Conservation (phyloP, 176 grass and related monocot genomes). For the Dendrocalamus sinicus region DNA sequence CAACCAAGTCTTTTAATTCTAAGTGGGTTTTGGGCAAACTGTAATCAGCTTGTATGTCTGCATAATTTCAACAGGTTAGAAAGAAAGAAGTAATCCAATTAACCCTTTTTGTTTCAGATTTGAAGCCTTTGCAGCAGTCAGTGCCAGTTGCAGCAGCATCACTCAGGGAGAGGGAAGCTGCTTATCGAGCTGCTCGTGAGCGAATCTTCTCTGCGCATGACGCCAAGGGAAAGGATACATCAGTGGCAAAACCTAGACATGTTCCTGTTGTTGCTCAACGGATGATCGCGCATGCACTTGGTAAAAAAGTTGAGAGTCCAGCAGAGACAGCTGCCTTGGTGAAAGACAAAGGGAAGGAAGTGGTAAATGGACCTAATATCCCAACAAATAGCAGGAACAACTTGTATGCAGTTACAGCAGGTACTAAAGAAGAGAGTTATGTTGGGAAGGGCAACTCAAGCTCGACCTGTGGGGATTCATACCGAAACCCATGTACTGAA, state of each 20-base stretch:
- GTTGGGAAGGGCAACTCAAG: slow-evolving; percentile 13
- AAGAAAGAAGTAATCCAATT: not conserved
- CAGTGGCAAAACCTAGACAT: slow-evolving; percentile 51
- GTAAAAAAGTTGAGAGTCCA: slow-evolving; percentile 59
- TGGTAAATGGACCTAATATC: slow-evolving; percentile 15
- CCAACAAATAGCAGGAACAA: slow-evolving; percentile 4
- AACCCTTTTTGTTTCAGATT: slow-evolving; percentile 31
- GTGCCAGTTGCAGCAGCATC: slow-evolving; percentile 38
- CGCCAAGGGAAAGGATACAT: slow-evolving; percentile 40
- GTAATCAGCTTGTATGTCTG: not conserved
- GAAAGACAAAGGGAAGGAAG: slow-evolving; percentile 45
- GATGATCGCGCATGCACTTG: slow-evolving; percentile 96
- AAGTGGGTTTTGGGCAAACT: not conserved
- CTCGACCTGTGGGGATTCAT: slow-evolving; percentile 4
- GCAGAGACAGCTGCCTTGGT: slow-evolving; percentile 24
- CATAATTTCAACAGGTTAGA: not conserved
- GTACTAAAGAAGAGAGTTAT: slow-evolving; percentile 29
- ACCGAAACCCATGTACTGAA: not conserved
- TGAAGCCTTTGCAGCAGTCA: slow-evolving; percentile 43
- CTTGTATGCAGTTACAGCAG: slow-evolving; percentile 2
- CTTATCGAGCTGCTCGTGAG: slow-evolving; percentile 78
- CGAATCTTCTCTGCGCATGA: slow-evolving; percentile 67
- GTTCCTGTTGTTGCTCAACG: slow-evolving; percentile 76
- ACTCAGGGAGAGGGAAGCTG: slow-evolving; percentile 84
- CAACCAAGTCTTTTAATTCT: not conserved